These are phyloP conservation scores for Mycena haematopus DNA, from an alignment of 768 basidiomycete species.

Conservation along the genomic window DNA sequence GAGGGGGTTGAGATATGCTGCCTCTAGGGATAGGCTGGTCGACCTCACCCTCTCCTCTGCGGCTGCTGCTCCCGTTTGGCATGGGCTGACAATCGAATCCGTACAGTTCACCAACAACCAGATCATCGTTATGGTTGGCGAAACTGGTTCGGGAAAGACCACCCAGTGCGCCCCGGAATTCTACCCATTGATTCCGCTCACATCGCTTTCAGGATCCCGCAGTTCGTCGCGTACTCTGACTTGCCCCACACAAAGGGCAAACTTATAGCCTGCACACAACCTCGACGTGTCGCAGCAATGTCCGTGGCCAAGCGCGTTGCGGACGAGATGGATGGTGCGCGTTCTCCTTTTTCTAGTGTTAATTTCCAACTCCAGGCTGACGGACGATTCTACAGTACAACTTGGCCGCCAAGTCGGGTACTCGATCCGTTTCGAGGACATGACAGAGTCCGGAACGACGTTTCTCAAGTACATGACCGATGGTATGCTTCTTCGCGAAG, in stretches of 20 bases:
- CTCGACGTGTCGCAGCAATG: slow-evolving; percentile 94
- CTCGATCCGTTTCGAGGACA: slow-evolving; percentile 97
- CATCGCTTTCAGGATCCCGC: slow-evolving; percentile 78
- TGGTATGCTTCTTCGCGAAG: slow-evolving; percentile 95
- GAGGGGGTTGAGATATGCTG: no score
- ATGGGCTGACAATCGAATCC: background rate
- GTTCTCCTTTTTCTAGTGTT: background rate
- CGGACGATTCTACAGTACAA: slow-evolving; percentile 58
- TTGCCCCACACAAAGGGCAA: slow-evolving; percentile 89
- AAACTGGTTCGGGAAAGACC: slow-evolving; percentile 95
- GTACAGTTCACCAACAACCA: slow-evolving; percentile 76
- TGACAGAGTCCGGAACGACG: slow-evolving; percentile 86
- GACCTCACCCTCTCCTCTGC: no score
- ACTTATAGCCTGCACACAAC: slow-evolving; percentile 95
- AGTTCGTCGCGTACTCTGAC: slow-evolving; percentile 93
- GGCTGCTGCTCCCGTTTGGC: slow-evolving; percentile 17
- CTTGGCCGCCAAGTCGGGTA: slow-evolving; percentile 96
- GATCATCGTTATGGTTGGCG: slow-evolving; percentile 89
- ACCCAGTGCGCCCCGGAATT: slow-evolving; percentile 73
- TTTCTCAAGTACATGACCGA: slow-evolving; percentile 99
- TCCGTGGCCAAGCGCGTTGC: slow-evolving; percentile 97
- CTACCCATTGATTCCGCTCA: slow-evolving; percentile 19
- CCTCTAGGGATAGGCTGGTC: no score
- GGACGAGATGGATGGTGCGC: slow-evolving; percentile 96
- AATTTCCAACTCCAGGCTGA: background rate